Percentiles rank a stretch among this genome's conserved stretches.
phyloP scores from a whole-genome alignment of 306 rosid species.

The Cercis canadensis region DNA sequence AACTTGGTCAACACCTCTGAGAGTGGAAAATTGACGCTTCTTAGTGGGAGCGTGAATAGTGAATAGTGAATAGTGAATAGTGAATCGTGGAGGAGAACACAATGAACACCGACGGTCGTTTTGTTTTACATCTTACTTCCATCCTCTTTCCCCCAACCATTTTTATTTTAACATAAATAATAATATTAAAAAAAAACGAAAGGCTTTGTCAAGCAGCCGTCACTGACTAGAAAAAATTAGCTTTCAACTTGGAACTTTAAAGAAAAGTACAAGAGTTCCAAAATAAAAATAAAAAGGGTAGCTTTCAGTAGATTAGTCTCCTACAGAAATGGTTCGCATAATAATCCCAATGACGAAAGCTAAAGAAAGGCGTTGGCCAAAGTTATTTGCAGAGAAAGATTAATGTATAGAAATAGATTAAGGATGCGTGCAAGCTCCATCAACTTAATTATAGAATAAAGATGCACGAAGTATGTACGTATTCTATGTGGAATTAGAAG shows the following conservation, averaged over 20 bases:
- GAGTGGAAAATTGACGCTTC: no score
- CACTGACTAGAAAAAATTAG: constrained; percentile 11
- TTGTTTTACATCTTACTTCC: not conserved
- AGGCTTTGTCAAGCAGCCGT: constrained; percentile 34
- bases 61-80: no score
- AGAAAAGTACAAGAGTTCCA: not conserved
- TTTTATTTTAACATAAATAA: no score
- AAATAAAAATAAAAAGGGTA: not conserved
- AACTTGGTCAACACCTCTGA: no score
- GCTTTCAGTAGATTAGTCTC: constrained; percentile 46
- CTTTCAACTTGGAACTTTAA: constrained; percentile 13
- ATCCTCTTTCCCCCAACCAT: not conserved
- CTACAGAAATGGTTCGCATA: constrained; percentile 8
- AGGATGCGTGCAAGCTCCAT: constrained; percentile 34
- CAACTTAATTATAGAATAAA: constrained; percentile 32
- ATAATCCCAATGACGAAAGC: not conserved
- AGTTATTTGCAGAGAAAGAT: not conserved
- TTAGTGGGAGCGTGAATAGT: no score
- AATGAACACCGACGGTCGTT: not conserved
- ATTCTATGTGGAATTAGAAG: not conserved
- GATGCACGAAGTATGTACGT: not conserved
- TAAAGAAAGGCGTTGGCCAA: not conserved
- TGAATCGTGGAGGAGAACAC: no score
- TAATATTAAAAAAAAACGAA: no score
- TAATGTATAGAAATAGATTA: constrained; percentile 3